Percentiles rank a stretch among this genome's conserved stretches.
These are phyloP conservation scores for Cryptococcus sp. DNA, from an alignment of 1,284 basidiomycete species.

Conservation along the genomic window DNA sequence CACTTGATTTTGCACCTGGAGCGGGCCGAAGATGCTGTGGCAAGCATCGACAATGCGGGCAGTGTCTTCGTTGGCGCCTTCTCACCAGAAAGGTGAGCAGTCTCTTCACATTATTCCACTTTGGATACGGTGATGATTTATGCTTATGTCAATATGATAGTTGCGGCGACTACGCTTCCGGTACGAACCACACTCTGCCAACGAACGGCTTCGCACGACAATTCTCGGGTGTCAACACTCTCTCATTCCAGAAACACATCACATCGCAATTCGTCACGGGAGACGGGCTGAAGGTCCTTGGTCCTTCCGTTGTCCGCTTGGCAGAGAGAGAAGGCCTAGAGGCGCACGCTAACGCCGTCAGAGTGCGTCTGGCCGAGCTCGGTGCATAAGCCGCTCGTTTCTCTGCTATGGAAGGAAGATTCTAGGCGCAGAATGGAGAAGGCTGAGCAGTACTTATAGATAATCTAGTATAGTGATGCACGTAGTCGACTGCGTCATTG, in stretches of 20 bases:
- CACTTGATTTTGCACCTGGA: slow-evolving; percentile 89
- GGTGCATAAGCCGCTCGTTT: not conserved
- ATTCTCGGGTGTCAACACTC: slow-evolving; percentile 96
- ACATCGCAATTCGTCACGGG: slow-evolving; percentile 89
- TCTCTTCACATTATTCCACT: not conserved
- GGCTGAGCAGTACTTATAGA: too few species aligned
- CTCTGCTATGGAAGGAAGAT: too few species aligned
- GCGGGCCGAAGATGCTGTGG: slow-evolving; percentile 67
- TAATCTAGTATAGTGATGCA: too few species aligned
- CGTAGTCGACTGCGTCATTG: too few species aligned
- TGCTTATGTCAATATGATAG: slow-evolving; percentile 54
- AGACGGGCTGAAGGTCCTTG: slow-evolving; percentile 75
- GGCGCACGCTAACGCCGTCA: slow-evolving; percentile 73
- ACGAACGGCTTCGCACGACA: slow-evolving; percentile 96
- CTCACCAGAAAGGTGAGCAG: slow-evolving; percentile 81
- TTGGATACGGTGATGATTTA: not conserved
- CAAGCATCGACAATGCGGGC: slow-evolving; percentile 82
- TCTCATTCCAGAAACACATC: slow-evolving; percentile 98
- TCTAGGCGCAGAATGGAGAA: too few species aligned
- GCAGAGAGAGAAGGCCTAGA: slow-evolving; percentile 94
- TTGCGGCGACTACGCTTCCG: slow-evolving; percentile 97
- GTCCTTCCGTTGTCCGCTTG: slow-evolving; percentile 84
- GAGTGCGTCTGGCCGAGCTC: slow-evolving; percentile 46
- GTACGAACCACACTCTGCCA: slow-evolving; percentile 96
- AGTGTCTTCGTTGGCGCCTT: slow-evolving; percentile 94